Conservation (phyloP, 164 flowering plant genomes). For the Platanus orientalis region DNA sequence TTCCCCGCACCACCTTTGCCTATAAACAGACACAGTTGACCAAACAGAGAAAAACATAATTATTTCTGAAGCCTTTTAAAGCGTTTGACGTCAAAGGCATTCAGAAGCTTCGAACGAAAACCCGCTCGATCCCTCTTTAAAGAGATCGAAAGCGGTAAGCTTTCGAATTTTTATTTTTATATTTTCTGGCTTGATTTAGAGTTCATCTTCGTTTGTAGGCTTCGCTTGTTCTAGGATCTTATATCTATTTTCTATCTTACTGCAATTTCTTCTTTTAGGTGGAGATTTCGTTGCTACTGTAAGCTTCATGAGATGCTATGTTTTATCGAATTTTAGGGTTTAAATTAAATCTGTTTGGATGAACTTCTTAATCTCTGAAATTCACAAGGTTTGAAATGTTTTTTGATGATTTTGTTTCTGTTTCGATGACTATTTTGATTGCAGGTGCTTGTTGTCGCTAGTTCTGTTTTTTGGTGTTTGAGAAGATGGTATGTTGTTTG, state of each 20-base stretch:
- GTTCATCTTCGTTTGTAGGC: too few relatives aligned
- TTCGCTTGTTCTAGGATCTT: background rate
- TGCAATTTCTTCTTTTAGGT: background rate
- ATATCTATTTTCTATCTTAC: background rate
- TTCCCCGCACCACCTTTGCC: too few relatives aligned
- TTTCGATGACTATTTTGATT: background rate
- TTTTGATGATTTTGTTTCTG: background rate
- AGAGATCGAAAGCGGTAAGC: background rate
- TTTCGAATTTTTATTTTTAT: background rate
- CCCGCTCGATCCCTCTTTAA: background rate
- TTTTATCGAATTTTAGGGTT: background rate
- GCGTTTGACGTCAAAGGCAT: background rate
- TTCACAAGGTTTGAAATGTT: background rate
- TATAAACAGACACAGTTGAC: too few relatives aligned
- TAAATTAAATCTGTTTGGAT: background rate
- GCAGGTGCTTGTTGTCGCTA: background rate
- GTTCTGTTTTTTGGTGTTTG: background rate
- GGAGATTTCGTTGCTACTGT: background rate
- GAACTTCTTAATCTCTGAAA: background rate
- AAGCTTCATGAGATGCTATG: background rate
- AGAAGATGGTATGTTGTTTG: slow-evolving; percentile 9
- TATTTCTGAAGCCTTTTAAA: too few relatives aligned
- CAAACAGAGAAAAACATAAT: too few relatives aligned
- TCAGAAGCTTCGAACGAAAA: background rate
- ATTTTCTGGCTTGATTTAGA: too few relatives aligned